Evolutionary conservation across 2,329 filamentous ascomycete genomes (phyloP).

Genomic region (Scedosporium dehoogii): DNA sequence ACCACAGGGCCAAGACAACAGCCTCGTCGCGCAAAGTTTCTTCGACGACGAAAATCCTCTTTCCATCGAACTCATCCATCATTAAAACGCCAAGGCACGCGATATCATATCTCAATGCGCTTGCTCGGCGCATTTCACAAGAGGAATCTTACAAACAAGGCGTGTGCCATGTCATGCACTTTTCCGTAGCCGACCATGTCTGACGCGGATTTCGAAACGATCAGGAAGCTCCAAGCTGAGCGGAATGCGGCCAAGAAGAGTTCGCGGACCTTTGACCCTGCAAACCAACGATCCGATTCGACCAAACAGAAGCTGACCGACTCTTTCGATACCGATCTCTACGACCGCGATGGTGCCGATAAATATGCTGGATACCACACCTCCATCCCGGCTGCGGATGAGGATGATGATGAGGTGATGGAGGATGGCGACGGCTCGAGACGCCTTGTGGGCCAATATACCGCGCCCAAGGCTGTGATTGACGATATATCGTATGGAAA

Average conservation of each 20-base stretch:
- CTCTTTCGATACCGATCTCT: constrained; percentile 77
- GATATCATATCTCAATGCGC: neutral
- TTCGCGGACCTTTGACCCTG: constrained; percentile 66
- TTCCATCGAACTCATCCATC: constrained; percentile 19
- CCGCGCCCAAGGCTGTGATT: constrained; percentile 81
- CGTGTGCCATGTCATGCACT: constrained; percentile 1
- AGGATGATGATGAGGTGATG: constrained; percentile 72
- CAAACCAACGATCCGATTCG: constrained; percentile 74
- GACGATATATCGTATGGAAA: constrained; percentile 82
- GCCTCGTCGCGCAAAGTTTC: constrained; percentile 10
- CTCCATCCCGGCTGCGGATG: constrained; percentile 72
- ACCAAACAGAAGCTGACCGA: constrained; percentile 90
- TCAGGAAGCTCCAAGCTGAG: constrained; percentile 84
- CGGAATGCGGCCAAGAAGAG: constrained; percentile 76
- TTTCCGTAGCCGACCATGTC: constrained; percentile 40
- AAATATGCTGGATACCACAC: constrained; percentile 85
- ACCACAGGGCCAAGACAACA: constrained; percentile 13
- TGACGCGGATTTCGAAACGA: constrained; percentile 77
- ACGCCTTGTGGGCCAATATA: constrained; percentile 88
- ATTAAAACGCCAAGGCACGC: neutral
- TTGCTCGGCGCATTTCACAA: neutral
- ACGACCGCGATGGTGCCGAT: constrained; percentile 67
- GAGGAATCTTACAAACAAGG: neutral
- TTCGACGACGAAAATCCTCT: constrained; percentile 23
- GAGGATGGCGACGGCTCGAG: constrained; percentile 62